Evolutionary conservation across 768 basidiomycete species (phyloP).

Genomic region (Harrya chromipes): DNA sequence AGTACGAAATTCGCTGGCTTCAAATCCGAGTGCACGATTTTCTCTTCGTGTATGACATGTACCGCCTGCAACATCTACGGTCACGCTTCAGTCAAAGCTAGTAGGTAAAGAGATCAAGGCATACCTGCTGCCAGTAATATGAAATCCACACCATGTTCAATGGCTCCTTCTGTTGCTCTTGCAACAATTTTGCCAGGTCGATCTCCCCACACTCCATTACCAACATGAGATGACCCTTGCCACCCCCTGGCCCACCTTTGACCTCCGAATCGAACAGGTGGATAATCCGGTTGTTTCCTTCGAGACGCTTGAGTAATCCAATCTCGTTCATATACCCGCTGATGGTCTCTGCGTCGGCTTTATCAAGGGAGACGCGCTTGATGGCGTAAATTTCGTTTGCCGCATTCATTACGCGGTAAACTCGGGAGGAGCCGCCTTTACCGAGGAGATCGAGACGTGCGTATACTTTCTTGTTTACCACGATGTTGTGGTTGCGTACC

Average conservation of each 20-base stretch:
- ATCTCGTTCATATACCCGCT: conserved; percentile 97
- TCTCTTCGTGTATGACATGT: conserved; percentile 97
- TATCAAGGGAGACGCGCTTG: conserved; percentile 89
- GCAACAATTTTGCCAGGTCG: conserved; percentile 80
- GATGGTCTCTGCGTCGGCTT: conserved; percentile 86
- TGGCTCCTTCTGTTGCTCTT: conserved; percentile 79
- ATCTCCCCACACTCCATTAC: conserved; percentile 98
- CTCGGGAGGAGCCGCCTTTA: conserved; percentile 92
- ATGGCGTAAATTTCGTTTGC: conserved; percentile 82
- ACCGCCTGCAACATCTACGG: conserved; percentile 95
- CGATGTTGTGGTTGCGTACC: conserved; percentile 39
- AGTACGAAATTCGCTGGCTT: conserved; percentile 99
- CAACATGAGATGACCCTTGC: conserved; percentile 73
- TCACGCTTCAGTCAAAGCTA: neutral
- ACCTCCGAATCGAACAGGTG: conserved; percentile 89
- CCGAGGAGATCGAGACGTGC: conserved; percentile 87
- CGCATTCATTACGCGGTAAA: conserved; percentile 83
- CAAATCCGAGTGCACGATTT: conserved; percentile 97
- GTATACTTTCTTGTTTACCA: conserved; percentile 72
- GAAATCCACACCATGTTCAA: conserved; percentile 93
- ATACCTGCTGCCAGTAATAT: conserved; percentile 95
- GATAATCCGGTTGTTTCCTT: conserved; percentile 91
- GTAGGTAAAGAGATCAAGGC: conserved; percentile 13
- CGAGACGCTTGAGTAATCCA: conserved; percentile 85
- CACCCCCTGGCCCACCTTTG: conserved; percentile 57